phyloP scores from a whole-genome alignment of 345 rosid species.

The Toxicodendron radicans region DNA sequence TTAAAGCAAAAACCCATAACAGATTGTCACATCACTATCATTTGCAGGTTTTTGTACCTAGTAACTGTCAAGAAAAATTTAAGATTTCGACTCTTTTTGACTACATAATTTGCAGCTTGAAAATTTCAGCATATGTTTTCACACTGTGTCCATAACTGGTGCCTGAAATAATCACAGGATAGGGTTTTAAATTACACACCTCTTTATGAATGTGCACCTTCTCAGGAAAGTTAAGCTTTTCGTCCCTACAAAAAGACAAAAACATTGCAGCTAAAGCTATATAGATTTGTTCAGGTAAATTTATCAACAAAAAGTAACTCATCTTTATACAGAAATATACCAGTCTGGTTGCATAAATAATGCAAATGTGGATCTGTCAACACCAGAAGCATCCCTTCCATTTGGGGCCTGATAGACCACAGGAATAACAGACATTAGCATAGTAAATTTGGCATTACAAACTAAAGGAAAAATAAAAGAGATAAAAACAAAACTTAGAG shows the following conservation, averaged over 20 bases:
- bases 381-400: conserved; percentile 61
- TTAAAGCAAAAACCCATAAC: too few relatives aligned
- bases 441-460: background rate
- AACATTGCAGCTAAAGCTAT: background rate
- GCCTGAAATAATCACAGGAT: background rate
- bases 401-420: conserved; percentile 62
- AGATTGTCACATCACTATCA: background rate
- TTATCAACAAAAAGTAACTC: background rate
- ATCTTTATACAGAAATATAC: conserved; percentile 32
- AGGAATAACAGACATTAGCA: conserved; percentile 2
- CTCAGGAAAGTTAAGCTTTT: conserved; percentile 70
- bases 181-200: conserved; percentile 28
- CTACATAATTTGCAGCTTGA: background rate
- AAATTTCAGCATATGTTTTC: background rate
- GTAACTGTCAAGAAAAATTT: background rate
- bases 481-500: background rate
- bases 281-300: background rate
- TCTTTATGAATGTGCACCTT: conserved; percentile 59
- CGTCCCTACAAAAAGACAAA: conserved; percentile 50
- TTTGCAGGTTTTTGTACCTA: background rate
- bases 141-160: background rate
- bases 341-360: conserved; percentile 98
- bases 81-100: background rate
- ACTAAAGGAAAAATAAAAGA: background rate
- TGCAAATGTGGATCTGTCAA: conserved; percentile 89